Evolutionary conservation across 192 early-diverging fungal species (phyloP), one percentile per base, ranked within the genome.

Genomic region (Glomus cerebriforme): DNA sequence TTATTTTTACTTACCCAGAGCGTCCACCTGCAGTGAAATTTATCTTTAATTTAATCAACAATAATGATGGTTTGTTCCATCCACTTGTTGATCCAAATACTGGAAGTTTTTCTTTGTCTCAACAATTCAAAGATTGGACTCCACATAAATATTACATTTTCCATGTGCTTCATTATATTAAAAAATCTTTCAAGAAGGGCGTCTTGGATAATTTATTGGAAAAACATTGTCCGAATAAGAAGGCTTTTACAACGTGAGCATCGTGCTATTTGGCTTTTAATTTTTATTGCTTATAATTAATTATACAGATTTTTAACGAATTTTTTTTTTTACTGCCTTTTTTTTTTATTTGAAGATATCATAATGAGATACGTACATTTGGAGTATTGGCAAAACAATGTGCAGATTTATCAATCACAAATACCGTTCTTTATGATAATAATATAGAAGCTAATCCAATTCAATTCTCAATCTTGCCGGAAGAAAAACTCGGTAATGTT

Each of bases 141-240:
- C 90, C 95, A 13, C 87, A 94, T 75, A 92, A 90, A 78, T 93
- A 96, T 82, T 93, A 91, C 79, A 90, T 97, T 19, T 91, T 90
- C 71, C 95, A 97, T 80, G 84, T 96, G 3, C 86, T 97, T 78
- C 92, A 96, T 77, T 97, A 95, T 79, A 78, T 96, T 22, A 96
- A 96, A 81, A 94, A 95, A 59, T 84, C 89, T 9, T 97, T 96
- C 83, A 94, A 94, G 71, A 92, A 94, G 73, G 84, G 86, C 22
- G 93, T 95, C 15, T 80, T 97, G 76, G 86, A 87, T 49, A 84
- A 85, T 27, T 80, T 95, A 43, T 27, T 81, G 75, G 90, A 92
- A 74, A 83, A 87, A 13, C 76, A 91, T 69, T 92, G 91, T 43
- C 79, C 83, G 13, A 92, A 93, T 80, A 86, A 85, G 71, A 88